Evolutionary conservation across 208 protist genomes (phyloP).

Genomic region (Crithidia brevicula): DNA sequence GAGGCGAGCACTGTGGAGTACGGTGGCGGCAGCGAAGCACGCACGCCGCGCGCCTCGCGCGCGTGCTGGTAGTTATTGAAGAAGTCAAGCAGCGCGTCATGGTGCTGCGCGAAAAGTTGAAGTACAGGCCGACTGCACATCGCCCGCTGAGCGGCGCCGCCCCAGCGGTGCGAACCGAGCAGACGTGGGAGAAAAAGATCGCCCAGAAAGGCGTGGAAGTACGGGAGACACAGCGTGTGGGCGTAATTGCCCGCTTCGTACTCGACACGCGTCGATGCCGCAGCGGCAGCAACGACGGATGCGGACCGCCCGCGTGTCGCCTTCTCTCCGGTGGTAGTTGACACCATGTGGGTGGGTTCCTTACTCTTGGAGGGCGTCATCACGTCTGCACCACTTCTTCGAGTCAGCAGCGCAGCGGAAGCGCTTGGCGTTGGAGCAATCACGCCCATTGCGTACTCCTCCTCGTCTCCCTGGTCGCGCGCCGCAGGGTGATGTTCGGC

Average conservation of each 20-base stretch:
- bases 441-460: neutral
- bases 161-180: conserved; percentile 43
- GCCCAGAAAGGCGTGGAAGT: conserved; percentile 48
- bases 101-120: conserved; percentile 36
- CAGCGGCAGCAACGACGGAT: neutral
- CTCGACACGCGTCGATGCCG: conserved; percentile 5
- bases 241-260: conserved; percentile 48
- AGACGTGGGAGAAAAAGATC: conserved; percentile 52
- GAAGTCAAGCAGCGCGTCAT: conserved; percentile 47
- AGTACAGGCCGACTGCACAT: conserved; percentile 28
- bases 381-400: too few species aligned
- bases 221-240: conserved; percentile 39
- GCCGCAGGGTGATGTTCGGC: neutral
- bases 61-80: conserved; percentile 57
- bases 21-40: conserved; percentile 50
- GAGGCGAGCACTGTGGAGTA: conserved; percentile 32
- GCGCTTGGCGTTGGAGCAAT: too few species aligned
- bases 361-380: too few species aligned
- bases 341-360: neutral
- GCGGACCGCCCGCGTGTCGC: neutral
- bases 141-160: conserved; percentile 26
- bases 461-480: neutral
- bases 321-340: neutral
- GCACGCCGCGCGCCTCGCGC: conserved; percentile 62
- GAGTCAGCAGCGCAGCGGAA: too few species aligned